phyloP scores from a whole-genome alignment of 495 filamentous ascomycete genomes.

The Penicillium lagena region DNA sequence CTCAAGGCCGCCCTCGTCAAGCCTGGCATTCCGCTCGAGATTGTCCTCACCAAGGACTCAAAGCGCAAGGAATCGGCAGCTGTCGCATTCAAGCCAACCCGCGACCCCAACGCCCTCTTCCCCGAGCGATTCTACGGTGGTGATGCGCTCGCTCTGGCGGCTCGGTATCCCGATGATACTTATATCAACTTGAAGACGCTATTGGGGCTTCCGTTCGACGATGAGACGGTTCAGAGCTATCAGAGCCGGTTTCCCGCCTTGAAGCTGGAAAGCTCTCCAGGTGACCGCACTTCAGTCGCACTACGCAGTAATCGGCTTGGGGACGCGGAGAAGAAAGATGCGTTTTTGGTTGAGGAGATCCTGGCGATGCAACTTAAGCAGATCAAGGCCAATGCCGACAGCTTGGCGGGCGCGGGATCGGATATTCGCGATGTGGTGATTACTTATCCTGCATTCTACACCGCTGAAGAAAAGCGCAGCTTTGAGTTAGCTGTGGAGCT shows the following conservation, averaged over 20 bases:
- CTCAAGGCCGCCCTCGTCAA: conserved; percentile 96
- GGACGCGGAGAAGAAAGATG: conserved; percentile 53
- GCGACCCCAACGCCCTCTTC: conserved; percentile 52
- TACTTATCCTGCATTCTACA: conserved; percentile 89
- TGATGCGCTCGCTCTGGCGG: conserved; percentile 81
- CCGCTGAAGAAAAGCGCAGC: conserved; percentile 76
- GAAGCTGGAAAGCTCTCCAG: conserved; percentile 34
- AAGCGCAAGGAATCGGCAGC: conserved; percentile 91
- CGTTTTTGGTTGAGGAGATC: conserved; percentile 86
- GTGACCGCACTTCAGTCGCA: conserved; percentile 61
- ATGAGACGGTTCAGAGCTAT: conserved; percentile 61
- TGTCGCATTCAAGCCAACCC: conserved; percentile 84
- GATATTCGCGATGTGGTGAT: conserved; percentile 75
- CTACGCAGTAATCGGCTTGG: conserved; percentile 72
- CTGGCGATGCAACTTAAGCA: conserved; percentile 94
- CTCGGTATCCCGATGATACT: conserved; percentile 85
- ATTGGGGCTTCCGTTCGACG: conserved; percentile 59
- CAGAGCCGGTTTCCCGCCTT: conserved; percentile 62
- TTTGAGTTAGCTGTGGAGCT: conserved; percentile 76
- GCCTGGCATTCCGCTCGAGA: conserved; percentile 95
- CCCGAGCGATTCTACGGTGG: conserved; percentile 89
- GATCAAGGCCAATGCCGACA: conserved; percentile 79
- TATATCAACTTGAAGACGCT: conserved; percentile 89
- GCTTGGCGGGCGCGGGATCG: conserved; percentile 71
- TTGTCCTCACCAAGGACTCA: conserved; percentile 97